phyloP scores from a whole-genome alignment of 108 stramenopile species.

The Conticribra weissflogii region DNA sequence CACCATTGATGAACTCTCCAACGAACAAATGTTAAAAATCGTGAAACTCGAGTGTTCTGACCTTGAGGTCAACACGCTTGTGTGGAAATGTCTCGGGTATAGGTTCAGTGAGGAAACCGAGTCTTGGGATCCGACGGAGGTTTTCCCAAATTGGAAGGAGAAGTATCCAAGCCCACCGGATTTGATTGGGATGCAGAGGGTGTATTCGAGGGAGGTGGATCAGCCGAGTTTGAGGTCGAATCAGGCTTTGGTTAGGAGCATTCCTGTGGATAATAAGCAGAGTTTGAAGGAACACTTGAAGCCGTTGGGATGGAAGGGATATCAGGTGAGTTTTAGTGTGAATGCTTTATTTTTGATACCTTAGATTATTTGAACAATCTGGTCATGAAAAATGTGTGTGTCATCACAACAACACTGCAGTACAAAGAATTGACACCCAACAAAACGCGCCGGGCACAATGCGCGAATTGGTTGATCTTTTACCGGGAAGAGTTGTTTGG shows the following conservation, averaged over 20 bases:
- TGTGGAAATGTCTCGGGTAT: constrained; percentile 97
- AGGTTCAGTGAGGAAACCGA: constrained; percentile 60
- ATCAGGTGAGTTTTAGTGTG: constrained; percentile 50
- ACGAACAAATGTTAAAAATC: constrained; percentile 83
- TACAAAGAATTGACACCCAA: constrained; percentile 93
- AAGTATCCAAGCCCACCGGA: constrained; percentile 91
- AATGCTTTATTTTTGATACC: not conserved
- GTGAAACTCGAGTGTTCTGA: constrained; percentile 72
- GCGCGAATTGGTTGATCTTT: constrained; percentile 90
- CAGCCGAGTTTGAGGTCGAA: constrained; percentile 74
- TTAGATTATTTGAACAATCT: too few relatives aligned
- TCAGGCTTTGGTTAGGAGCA: constrained; percentile 69
- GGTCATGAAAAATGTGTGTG: not conserved
- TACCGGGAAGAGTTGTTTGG: constrained; percentile 90
- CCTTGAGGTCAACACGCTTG: constrained; percentile 89
- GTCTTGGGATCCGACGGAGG: constrained; percentile 67
- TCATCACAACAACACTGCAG: constrained; percentile 21
- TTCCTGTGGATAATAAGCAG: constrained; percentile 88
- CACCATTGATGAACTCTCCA: constrained; percentile 69
- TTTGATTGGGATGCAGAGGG: constrained; percentile 89
- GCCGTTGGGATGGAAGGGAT: constrained; percentile 88
- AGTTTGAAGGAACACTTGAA: constrained; percentile 72
- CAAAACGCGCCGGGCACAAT: constrained; percentile 94
- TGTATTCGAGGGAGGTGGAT: constrained; percentile 89
- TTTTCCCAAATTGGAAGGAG: constrained; percentile 92